phyloP scores from a whole-genome alignment of 441 rosid species.

The Aleurites moluccanus region DNA sequence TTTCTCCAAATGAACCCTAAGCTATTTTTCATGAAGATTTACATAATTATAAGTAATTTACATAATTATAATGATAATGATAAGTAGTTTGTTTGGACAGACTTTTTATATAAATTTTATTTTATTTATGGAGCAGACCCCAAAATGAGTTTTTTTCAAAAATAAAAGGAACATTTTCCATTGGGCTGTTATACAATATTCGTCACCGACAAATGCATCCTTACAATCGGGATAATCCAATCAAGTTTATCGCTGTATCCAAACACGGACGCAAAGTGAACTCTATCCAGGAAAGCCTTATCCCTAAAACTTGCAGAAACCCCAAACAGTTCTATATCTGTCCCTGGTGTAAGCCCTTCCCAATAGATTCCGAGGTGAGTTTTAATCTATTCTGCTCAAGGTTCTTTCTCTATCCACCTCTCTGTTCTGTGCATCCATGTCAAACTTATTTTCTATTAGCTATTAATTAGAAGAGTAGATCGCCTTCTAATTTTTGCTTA shows the following conservation, averaged over 20 bases:
- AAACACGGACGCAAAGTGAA: slow-evolving; percentile 7
- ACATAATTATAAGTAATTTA: no score
- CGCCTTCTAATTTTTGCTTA: not conserved
- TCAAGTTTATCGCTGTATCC: slow-evolving; percentile 20
- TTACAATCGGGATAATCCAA: not conserved
- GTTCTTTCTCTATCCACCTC: not conserved
- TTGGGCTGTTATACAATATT: not conserved
- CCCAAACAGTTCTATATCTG: not conserved
- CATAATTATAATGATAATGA: no score
- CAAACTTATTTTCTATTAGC: not conserved
- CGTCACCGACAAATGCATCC: not conserved
- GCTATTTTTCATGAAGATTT: no score
- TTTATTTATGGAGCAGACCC: no score
- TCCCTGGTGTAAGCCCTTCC: slow-evolving; percentile 14
- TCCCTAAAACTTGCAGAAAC: slow-evolving; percentile 31
- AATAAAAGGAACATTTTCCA: not conserved
- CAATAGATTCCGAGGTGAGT: slow-evolving; percentile 24
- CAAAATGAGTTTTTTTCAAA: no score
- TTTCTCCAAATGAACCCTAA: no score
- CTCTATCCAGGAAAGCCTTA: slow-evolving; percentile 37
- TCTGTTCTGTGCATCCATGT: not conserved
- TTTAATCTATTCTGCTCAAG: not conserved
- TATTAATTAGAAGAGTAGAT: not conserved
- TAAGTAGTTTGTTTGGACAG: no score
- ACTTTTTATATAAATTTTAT: no score